These are phyloP conservation scores for Saccharomyces pastorianus DNA, from an alignment of 1,139 yeast genomes.

Conservation along the genomic window DNA sequence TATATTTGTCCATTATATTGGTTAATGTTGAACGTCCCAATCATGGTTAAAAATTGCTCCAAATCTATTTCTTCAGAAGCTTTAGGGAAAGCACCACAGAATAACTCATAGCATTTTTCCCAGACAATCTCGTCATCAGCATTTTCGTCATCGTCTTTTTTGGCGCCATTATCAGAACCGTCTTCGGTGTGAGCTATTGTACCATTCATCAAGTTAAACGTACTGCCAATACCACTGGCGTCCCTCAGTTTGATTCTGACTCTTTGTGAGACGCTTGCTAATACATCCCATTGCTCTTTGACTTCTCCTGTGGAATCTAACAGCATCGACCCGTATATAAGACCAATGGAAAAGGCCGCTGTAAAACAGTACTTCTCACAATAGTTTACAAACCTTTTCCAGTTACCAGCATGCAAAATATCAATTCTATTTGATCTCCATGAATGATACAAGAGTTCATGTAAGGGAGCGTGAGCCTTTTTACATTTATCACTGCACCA, in stretches of 20 bases:
- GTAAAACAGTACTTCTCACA: slow-evolving; percentile 62
- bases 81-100: slow-evolving; percentile 44
- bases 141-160: slow-evolving; percentile 40
- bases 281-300: slow-evolving; percentile 43
- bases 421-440: neutral
- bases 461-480: slow-evolving; percentile 22
- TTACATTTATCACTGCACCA: slow-evolving; percentile 72
- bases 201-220: slow-evolving; percentile 43
- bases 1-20: slow-evolving; percentile 59
- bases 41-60: slow-evolving; percentile 49
- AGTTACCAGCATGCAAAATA: slow-evolving; percentile 40
- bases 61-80: slow-evolving; percentile 34
- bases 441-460: neutral
- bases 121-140: slow-evolving; percentile 42
- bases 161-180: slow-evolving; percentile 17
- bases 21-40: slow-evolving; percentile 71
- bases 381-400: slow-evolving; percentile 50
- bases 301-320: slow-evolving; percentile 40
- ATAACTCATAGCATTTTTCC: slow-evolving; percentile 47
- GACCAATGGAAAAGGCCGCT: slow-evolving; percentile 59
- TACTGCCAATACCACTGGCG: slow-evolving; percentile 44
- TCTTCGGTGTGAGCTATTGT: slow-evolving; percentile 32
- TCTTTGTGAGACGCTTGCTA: slow-evolving; percentile 68
- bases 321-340: slow-evolving; percentile 45
- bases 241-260: slow-evolving; percentile 53